A percentile compares a stretch with the other conserved stretches of the same genome.
These are phyloP conservation scores for Astragalus glycyphyllos DNA, from an alignment of 306 rosid genomes.

Conservation along the genomic window DNA sequence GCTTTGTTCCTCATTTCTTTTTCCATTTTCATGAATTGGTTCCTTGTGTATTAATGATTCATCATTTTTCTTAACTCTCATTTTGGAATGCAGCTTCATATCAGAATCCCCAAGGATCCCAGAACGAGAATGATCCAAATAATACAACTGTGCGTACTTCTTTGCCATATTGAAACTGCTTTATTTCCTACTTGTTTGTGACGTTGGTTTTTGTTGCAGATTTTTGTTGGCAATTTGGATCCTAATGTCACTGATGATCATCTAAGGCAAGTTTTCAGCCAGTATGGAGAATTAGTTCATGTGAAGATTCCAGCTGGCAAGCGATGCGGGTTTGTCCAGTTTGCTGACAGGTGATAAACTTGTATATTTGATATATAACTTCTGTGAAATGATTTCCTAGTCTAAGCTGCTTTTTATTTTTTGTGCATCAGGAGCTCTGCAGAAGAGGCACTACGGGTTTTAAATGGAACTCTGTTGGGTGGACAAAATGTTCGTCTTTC, in stretches of 20 bases:
- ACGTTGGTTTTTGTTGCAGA: conserved; percentile 58
- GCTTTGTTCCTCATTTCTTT: not conserved
- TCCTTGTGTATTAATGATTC: conserved; percentile 1
- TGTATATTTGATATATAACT: not conserved
- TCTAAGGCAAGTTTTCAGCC: conserved; percentile 85
- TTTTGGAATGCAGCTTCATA: conserved; percentile 82
- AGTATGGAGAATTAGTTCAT: conserved; percentile 84
- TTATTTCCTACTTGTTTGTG: conserved; percentile 29
- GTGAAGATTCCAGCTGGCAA: conserved; percentile 97
- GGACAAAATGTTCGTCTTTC: conserved; percentile 92
- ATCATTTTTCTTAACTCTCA: conserved; percentile 37
- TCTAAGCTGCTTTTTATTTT: not conserved
- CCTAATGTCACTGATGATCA: conserved; percentile 83
- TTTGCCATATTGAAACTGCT: conserved; percentile 33
- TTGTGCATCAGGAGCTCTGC: conserved; percentile 72
- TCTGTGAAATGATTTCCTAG: not conserved
- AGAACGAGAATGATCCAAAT: conserved; percentile 88
- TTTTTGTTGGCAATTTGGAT: conserved; percentile 97
- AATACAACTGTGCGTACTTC: conserved; percentile 88
- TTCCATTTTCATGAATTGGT: not conserved
- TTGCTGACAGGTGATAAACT: conserved; percentile 69
- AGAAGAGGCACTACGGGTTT: conserved; percentile 74
- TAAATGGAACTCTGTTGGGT: conserved; percentile 78
- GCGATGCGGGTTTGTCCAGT: conserved; percentile 98
- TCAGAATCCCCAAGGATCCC: conserved; percentile 78